Evolutionary conservation across 306 rosid species (phyloP).

Genomic region (Prosopis cineraria): DNA sequence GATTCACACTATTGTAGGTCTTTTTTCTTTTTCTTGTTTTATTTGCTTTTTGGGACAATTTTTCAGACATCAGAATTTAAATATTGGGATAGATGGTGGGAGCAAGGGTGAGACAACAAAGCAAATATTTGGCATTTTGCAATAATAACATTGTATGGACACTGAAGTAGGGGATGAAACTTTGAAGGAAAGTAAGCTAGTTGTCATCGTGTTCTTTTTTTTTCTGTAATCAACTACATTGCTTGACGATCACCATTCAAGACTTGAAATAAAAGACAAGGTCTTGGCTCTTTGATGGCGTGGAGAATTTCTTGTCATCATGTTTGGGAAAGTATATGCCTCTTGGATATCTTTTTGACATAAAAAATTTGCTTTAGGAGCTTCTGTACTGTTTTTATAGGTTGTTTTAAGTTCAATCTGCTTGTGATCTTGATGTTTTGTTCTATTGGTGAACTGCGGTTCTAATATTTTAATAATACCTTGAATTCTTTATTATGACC

Average conservation of each 20-base stretch:
- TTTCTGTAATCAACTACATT: slow-evolving; percentile 44
- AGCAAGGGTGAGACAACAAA: slow-evolving; percentile 20
- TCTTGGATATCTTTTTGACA: slow-evolving; percentile 31
- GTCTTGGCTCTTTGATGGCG: neutral
- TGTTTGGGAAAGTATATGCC: slow-evolving; percentile 48
- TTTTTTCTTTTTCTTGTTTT: neutral
- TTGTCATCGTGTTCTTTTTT: slow-evolving; percentile 58
- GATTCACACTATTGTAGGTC: slow-evolving; percentile 34
- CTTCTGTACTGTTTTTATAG: neutral
- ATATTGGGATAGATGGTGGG: slow-evolving; percentile 19
- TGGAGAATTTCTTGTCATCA: slow-evolving; percentile 36
- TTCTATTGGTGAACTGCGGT: neutral
- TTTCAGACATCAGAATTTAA: slow-evolving; percentile 38
- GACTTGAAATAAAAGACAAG: slow-evolving; percentile 51
- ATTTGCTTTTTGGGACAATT: slow-evolving; percentile 1
- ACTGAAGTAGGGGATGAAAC: slow-evolving; percentile 24
- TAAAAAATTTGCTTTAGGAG: neutral
- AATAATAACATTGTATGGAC: slow-evolving; percentile 45
- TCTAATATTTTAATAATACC: neutral
- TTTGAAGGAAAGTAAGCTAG: slow-evolving; percentile 43
- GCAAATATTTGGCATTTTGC: slow-evolving; percentile 39
- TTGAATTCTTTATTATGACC: neutral
- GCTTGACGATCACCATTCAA: slow-evolving; percentile 42
- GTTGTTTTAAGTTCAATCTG: neutral
- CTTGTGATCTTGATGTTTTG: slow-evolving; percentile 13